Base-by-base conservation (phyloP, 345 rosid species). In the Eucalyptus sp. region DNA sequence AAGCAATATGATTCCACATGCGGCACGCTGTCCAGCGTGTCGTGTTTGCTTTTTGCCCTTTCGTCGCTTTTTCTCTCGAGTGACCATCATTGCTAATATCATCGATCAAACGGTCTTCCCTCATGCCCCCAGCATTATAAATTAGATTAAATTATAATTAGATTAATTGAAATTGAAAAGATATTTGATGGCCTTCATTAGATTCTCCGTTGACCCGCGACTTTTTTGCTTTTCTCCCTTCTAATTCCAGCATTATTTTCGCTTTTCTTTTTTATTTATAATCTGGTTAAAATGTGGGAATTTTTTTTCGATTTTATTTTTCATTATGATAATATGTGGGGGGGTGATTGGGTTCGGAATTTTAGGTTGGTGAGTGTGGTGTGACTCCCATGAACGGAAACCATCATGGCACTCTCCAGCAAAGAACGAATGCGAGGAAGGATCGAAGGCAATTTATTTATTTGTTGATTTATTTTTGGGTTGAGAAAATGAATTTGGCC, bases 1-100 rank as follows among this genome's bases (percentile, higher is more conserved):
- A 52, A 13, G 87, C 56, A 85, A 37, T 54, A 94, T 94, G 94
- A 93, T 93, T 89, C 88, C 95, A 90, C 93, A 91, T 90, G 93
- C 87, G 58, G 92, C 92, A 89, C 86, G 90, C 87, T 86, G 90
- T 88, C 91, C 92, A 76, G 83, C 27, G 83, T 20, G 83, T 76
- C 83, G 48, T 11, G 29, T 10, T 20, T 52, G 58, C 58, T 52
- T 52, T 52, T 52, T 52, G 7, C 58, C 58, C 25, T 52, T 52
- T 52, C 58, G 58, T 52, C 25, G 13, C 46, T 9, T 33, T 71
- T 33, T 18, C 13, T 18, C 13, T 41, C 12, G 12, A 43, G 81
- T 18, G 27, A 31, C 5, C 87, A 86, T 86, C 87, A 86, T 86
- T 76, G 48, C 48, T 37, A 20, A 41, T 41, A 41, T 76, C 83